Percentiles rank a stretch among this genome's conserved stretches.
phyloP scores from a whole-genome alignment of 306 rosid genomes.

The Cicer pinnatifidum region DNA sequence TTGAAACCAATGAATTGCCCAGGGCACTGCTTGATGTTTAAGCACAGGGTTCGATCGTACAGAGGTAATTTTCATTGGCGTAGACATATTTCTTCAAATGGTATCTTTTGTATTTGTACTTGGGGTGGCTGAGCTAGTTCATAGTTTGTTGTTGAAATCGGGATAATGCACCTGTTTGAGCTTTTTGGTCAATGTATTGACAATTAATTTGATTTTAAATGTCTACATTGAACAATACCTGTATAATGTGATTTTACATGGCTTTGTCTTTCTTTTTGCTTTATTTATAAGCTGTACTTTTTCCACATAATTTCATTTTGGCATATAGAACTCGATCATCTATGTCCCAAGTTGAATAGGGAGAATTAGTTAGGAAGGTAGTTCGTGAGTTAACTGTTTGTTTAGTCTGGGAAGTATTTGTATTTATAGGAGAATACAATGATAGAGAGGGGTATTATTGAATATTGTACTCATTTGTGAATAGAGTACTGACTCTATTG shows the following conservation, averaged over 20 bases:
- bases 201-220: background rate
- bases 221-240: background rate
- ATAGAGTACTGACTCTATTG: background rate
- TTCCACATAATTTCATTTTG: background rate
- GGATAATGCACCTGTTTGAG: slow-evolving; percentile 14
- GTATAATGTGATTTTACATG: background rate
- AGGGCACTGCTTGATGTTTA: slow-evolving; percentile 92
- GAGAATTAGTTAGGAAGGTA: background rate
- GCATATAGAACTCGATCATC: background rate
- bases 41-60: slow-evolving; percentile 89
- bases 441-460: background rate
- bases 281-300: slow-evolving; percentile 3
- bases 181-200: slow-evolving; percentile 4
- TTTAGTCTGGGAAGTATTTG: too few species aligned
- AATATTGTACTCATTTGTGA: background rate
- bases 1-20: slow-evolving; percentile 98
- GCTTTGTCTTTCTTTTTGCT: background rate
- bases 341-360: background rate
- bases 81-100: slow-evolving; percentile 22
- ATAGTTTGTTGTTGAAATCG: slow-evolving; percentile 5
- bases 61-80: slow-evolving; percentile 58
- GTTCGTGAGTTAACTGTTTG: background rate
- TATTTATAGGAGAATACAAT: background rate
- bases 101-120: slow-evolving; percentile 14
- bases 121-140: slow-evolving; percentile 34